Evolutionary conservation across 768 basidiomycete genomes (phyloP), one percentile per base, ranked within the genome.

Genomic region (Termitomyces sp.): DNA sequence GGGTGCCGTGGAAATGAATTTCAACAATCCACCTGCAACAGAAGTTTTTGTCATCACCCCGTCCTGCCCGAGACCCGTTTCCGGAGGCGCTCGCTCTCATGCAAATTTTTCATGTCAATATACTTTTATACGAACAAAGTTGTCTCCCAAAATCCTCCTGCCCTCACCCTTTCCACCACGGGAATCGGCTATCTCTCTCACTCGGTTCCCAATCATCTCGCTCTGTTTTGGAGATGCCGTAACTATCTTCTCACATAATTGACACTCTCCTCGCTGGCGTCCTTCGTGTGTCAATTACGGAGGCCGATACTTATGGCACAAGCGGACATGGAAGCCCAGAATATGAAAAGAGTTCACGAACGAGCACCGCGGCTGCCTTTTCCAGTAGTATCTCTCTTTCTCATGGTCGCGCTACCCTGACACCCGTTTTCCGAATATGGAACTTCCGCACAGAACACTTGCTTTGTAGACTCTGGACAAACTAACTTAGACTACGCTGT

Each of bases 401-500:
- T 17, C 30, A 32, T 32, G 30, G 30, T 3, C 15, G 41, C 9
- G 37, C 45, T 38, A 43, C 40, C 37, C 54, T 49, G 54, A 55
- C 38, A 7, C 37, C n/a, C n/a, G n/a, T n/a, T n/a, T 42, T 22
- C 54, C 47, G 17, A 19, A 55, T 35, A 43, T 49, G 17, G 54
- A 55, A 49, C 53, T 55, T 55, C 54, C 38, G 47, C 54, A 48
- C 44, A 55, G 54, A 55, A 55, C 38, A 55, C 9, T 51, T 51
- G 40, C 24, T 12, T 2, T 28, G 1, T 15, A 24, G 28, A 22
- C 46, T 38, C 3, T 17, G 15, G n/a, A 43, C 11, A 41, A 4
- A 34, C 12, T 34, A 34, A 14, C 34, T 34, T 34, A 34, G 2
- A 34, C 34, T 34, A 34, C 9, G 5, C 30, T 12, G 12, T 41